Percentiles rank a stretch among this genome's conserved stretches.
Conservation (phyloP, 345 rosid species). For the Bretschneidera sinensis region DNA sequence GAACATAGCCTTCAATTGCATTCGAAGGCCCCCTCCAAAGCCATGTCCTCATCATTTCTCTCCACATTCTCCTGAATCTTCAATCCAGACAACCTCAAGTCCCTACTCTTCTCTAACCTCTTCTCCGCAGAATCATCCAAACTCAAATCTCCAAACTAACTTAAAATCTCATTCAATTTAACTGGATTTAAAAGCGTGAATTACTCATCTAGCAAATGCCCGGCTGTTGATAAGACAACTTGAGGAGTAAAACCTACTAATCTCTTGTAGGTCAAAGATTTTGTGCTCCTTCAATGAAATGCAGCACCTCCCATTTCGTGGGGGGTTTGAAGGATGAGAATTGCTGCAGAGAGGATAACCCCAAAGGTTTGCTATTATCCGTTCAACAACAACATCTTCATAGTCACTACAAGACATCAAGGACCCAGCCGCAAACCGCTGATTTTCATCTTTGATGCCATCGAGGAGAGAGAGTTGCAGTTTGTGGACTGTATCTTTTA, state of each 20-base stretch:
- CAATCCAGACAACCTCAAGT: slow-evolving; percentile 45
- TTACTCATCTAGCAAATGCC: slow-evolving; percentile 56
- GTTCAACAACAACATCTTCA: slow-evolving; percentile 66
- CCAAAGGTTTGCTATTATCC: slow-evolving; percentile 51
- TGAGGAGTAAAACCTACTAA: slow-evolving; percentile 59
- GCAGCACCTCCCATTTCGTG: slow-evolving; percentile 50
- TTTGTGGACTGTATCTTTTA: slow-evolving; percentile 52
- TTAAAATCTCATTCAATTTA: slow-evolving; percentile 40
- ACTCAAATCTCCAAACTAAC: slow-evolving; percentile 34
- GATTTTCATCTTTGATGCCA: slow-evolving; percentile 46
- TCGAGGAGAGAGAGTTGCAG: slow-evolving; percentile 65
- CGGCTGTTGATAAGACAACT: slow-evolving; percentile 53
- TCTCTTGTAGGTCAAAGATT: slow-evolving; percentile 59
- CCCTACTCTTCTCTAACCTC: slow-evolving; percentile 28
- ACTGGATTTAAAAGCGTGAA: slow-evolving; percentile 36
- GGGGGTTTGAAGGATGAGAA: slow-evolving; percentile 41
- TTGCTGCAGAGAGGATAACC: slow-evolving; percentile 69
- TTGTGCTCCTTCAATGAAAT: slow-evolving; percentile 68
- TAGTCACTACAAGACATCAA: slow-evolving; percentile 64
- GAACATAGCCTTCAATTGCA: slow-evolving; percentile 92
- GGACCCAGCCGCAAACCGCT: slow-evolving; percentile 54
- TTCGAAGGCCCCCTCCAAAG: slow-evolving; percentile 56
- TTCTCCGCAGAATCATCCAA: slow-evolving; percentile 15
- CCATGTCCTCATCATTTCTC: slow-evolving; percentile 26
- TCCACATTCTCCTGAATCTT: slow-evolving; percentile 52